Evolutionary conservation across 2,329 filamentous ascomycete species (phyloP).

Genomic region (Beauveria scarabaeidicola): DNA sequence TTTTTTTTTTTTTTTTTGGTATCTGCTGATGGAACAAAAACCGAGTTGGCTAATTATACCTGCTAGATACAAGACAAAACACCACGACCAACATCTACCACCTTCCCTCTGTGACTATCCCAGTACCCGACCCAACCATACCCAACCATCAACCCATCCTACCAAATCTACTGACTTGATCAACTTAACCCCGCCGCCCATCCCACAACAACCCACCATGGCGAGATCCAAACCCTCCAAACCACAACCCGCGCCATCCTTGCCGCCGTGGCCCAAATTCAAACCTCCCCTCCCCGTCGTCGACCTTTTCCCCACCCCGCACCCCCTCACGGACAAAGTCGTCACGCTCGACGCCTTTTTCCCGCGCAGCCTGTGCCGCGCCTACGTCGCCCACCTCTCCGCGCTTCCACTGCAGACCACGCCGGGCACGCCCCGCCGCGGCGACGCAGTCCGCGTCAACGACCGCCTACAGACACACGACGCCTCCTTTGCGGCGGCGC

Average conservation of each 20-base stretch:
- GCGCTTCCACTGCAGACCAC: slow-evolving; percentile 68
- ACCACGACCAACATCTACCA: too few species aligned
- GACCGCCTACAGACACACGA: slow-evolving; percentile 83
- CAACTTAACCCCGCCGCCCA: background rate
- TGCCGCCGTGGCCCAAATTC: slow-evolving; percentile 58
- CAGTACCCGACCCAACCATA: background rate
- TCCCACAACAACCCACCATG: slow-evolving; percentile 17
- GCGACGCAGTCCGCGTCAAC: slow-evolving; percentile 77
- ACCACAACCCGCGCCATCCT: slow-evolving; percentile 10
- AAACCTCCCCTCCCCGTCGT: slow-evolving; percentile 58
- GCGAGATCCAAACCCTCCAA: slow-evolving; percentile 24
- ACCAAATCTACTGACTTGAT: background rate
- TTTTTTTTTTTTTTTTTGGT: too few species aligned
- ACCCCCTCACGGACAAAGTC: slow-evolving; percentile 51
- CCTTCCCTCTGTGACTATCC: too few species aligned
- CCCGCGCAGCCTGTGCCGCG: slow-evolving; percentile 64
- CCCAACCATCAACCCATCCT: background rate
- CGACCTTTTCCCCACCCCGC: slow-evolving; percentile 51
- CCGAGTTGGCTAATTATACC: too few species aligned
- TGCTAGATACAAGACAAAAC: too few species aligned
- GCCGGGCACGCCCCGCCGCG: slow-evolving; percentile 67
- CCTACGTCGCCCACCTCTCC: slow-evolving; percentile 64
- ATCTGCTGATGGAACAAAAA: too few species aligned
- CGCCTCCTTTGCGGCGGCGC: slow-evolving; percentile 57
- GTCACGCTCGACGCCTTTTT: slow-evolving; percentile 67